Evolutionary conservation across 2,329 filamentous ascomycete species (phyloP).

Genomic region (Talaromyces islandicus): DNA sequence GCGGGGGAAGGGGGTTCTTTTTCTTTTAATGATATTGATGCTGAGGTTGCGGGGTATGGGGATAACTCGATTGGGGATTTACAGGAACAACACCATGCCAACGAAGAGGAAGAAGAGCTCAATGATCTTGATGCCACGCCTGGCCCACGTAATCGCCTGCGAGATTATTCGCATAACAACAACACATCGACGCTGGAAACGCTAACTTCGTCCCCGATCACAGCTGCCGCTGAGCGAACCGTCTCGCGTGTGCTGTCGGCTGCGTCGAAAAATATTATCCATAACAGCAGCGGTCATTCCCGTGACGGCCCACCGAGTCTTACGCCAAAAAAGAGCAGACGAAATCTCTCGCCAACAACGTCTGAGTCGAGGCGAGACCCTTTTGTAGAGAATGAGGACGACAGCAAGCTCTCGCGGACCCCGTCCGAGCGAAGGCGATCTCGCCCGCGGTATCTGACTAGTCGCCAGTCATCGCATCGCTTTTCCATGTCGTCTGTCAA

Average conservation of each 20-base stretch:
- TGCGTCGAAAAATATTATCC: constrained; percentile 13
- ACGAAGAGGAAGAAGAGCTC: constrained; percentile 8
- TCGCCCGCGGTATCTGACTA: constrained; percentile 51
- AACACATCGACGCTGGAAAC: constrained; percentile 37
- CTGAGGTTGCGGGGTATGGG: constrained; percentile 10
- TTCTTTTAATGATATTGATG: constrained; percentile 21
- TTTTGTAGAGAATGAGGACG: constrained; percentile 19
- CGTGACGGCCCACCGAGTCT: constrained; percentile 13
- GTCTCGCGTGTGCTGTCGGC: constrained; percentile 33
- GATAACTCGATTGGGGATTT: constrained; percentile 1
- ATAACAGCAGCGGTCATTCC: background rate
- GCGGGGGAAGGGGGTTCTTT: constrained; percentile 12
- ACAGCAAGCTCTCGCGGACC: constrained; percentile 12
- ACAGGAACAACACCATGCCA: constrained; percentile 3
- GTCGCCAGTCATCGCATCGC: constrained; percentile 51
- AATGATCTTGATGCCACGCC: constrained; percentile 10
- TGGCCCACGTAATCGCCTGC: background rate
- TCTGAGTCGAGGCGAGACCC: constrained; percentile 19
- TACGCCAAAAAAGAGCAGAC: constrained; percentile 22
- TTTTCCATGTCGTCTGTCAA: constrained; percentile 54
- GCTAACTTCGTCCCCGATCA: constrained; percentile 40
- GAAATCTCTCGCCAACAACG: constrained; percentile 22
- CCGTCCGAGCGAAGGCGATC: constrained; percentile 28
- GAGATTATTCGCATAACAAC: background rate
- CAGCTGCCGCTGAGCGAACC: constrained; percentile 37